Evolutionary conservation across 164 flowering plant genomes (phyloP), one percentile per base, ranked within the genome.

Genomic region (Liriodendron chinense): DNA sequence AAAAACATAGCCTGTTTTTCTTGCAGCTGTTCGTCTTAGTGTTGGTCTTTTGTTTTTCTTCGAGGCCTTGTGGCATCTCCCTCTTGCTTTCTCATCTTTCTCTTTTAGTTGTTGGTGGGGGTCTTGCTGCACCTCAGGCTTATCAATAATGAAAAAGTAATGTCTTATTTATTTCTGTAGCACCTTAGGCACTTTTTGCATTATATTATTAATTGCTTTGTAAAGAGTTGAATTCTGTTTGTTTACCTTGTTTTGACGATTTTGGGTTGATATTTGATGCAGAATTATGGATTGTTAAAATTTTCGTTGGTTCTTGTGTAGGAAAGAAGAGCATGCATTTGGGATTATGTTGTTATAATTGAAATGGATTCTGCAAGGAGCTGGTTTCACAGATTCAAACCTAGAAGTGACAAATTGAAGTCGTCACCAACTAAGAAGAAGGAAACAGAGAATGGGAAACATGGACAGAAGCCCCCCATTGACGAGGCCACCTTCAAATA

Each of bases 361-460:
- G 34, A 71, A 68, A 84, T 84, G 88, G 86, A 86, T 43, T 80
- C 86, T 69, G 75, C 84, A 49, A 82, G 84, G 81, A 80, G 88
- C 50, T 86, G 88, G 88, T 82, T 83, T 82, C 77, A 81, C 34
- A 82, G 79, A 64, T 79, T 82, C 49, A 82, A 82, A 48, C 80
- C 75, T 21, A 82, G 77, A 74, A 34, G 76, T 57, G 80, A 80
- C 68, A 82, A 79, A 75, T 34, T 20, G 53, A 73, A 64, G 47
- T 65, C 83, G 68, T 28, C n/a, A 0, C 28, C 21, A 2, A 50
- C 67, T 1, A 78, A 75, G 65, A 80, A 77, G 73, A 78, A 79
- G 74, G 83, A 80, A 64, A 49, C 56, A 25, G 85, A 75, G 69
- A 76, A 56, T 77, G 75, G 65, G 25, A 84, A 76, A 28, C 74